These are phyloP conservation scores for Dittrichia graveolens DNA, from an alignment of 129 eudicot species.

Conservation along the genomic window DNA sequence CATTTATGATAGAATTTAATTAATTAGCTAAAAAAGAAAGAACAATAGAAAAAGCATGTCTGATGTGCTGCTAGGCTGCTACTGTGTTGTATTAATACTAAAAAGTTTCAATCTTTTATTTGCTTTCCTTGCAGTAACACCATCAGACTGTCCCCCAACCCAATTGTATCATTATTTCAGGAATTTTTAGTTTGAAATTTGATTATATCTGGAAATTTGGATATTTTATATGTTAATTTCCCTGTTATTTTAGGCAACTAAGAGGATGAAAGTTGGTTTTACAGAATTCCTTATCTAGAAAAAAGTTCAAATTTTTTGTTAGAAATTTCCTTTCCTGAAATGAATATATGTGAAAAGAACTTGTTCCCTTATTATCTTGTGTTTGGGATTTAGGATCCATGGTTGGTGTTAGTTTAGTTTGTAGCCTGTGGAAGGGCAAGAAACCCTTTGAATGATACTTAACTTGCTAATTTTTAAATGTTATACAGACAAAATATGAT, in stretches of 20 bases:
- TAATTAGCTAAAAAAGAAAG: background rate
- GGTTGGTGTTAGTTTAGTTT: background rate
- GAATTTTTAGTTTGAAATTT: background rate
- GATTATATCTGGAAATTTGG: background rate
- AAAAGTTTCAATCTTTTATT: background rate
- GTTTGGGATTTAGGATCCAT: slow-evolving; percentile 1
- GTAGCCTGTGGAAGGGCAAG: background rate
- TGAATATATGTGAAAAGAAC: background rate
- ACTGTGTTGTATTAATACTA: background rate
- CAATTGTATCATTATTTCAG: slow-evolving; percentile 3
- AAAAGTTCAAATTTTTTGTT: slow-evolving; percentile 24
- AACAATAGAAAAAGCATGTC: slow-evolving; percentile 5
- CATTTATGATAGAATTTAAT: slow-evolving; percentile 27
- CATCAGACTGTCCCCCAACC: background rate
- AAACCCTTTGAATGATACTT: slow-evolving; percentile 8
- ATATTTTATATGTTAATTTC: background rate
- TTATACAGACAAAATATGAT: slow-evolving; percentile 59
- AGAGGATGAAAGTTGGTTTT: slow-evolving; percentile 2
- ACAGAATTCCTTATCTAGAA: background rate
- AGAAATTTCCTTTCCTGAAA: background rate
- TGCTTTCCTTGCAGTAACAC: too few relatives aligned
- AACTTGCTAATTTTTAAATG: slow-evolving; percentile 16
- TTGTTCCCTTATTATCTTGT: background rate
- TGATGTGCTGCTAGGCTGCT: background rate
- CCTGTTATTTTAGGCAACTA: background rate